These are phyloP conservation scores for Ogataea hybrid DNA, from an alignment of 1,139 yeast species.

Conservation along the genomic window DNA sequence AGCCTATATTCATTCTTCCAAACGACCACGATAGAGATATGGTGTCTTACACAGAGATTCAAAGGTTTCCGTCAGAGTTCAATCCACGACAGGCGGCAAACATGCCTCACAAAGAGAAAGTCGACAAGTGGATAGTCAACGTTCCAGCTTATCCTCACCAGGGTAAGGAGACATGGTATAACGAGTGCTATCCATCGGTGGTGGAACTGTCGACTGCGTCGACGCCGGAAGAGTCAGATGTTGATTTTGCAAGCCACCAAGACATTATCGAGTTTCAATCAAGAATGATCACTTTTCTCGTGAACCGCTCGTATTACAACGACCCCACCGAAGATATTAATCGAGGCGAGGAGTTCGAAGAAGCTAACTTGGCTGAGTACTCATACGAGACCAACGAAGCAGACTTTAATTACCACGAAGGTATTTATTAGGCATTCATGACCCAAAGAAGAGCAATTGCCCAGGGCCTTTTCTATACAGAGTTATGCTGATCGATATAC, in stretches of 20 bases:
- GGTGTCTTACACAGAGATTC: constrained; percentile 7
- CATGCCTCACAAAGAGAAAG: constrained; percentile 64
- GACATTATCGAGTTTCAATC: constrained; percentile 55
- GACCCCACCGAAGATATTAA: constrained; percentile 34
- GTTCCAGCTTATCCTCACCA: constrained; percentile 44
- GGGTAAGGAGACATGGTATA: constrained; percentile 31
- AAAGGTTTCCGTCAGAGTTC: constrained; percentile 41
- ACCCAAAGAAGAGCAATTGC: not conserved
- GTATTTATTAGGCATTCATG: constrained; percentile 13
- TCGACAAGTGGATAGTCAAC: constrained; percentile 54
- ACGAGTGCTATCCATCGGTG: constrained; percentile 48
- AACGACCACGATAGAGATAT: constrained; percentile 14
- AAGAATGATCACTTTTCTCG: constrained; percentile 45
- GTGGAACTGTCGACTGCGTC: constrained; percentile 27
- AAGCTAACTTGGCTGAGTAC: constrained; percentile 15
- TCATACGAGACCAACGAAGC: constrained; percentile 18
- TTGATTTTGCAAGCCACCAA: constrained; percentile 29
- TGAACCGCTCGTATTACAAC: constrained; percentile 39
- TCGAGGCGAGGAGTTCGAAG: constrained; percentile 20
- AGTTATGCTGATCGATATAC: constrained; percentile 7
- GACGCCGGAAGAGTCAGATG: constrained; percentile 23
- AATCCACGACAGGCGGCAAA: constrained; percentile 57
- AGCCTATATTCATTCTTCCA: constrained; percentile 16
- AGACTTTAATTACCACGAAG: constrained; percentile 18
- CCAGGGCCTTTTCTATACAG: constrained; percentile 9